These are phyloP conservation scores for Fomitopsis serialis DNA, from an alignment of 768 basidiomycete genomes.

Conservation along the genomic window DNA sequence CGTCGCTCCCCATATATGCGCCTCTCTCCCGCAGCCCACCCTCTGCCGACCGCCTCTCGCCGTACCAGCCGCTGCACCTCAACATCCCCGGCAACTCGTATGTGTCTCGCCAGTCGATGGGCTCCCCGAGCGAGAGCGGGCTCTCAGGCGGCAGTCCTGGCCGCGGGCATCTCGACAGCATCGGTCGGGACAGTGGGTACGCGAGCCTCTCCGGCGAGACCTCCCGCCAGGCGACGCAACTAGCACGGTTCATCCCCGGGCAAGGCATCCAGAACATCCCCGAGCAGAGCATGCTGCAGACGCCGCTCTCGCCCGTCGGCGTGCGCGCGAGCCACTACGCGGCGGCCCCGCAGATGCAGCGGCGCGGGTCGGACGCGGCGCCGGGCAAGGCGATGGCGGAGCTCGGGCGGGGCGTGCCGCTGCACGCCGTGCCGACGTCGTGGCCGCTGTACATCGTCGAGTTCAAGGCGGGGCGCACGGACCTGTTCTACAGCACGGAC, in stretches of 20 bases:
- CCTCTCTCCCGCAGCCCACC: slow-evolving; percentile 62
- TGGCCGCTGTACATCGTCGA: slow-evolving; percentile 95
- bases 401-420: slow-evolving; percentile 85
- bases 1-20: slow-evolving; percentile 73
- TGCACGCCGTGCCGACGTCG: slow-evolving; percentile 74
- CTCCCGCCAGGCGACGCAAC: slow-evolving; percentile 20
- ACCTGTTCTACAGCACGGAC: slow-evolving; percentile 88
- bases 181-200: slow-evolving; percentile 29
- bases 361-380: slow-evolving; percentile 35
- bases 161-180: slow-evolving; percentile 39
- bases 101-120: slow-evolving; percentile 43
- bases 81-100: slow-evolving; percentile 45
- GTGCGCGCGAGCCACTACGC: slow-evolving; percentile 10
- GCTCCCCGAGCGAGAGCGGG: slow-evolving; percentile 61
- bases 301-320: slow-evolving; percentile 52
- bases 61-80: slow-evolving; percentile 60
- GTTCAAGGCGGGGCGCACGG: slow-evolving; percentile 95
- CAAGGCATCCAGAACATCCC: slow-evolving; percentile 59
- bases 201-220: slow-evolving; percentile 22
- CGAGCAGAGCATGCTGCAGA: slow-evolving; percentile 31
- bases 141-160: slow-evolving; percentile 47
- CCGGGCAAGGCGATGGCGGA: slow-evolving; percentile 35
- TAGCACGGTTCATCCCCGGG: slow-evolving; percentile 60
- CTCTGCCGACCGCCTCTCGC: slow-evolving; percentile 42
- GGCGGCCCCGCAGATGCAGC: slow-evolving; percentile 20